Conservation (phyloP, 306 rosid genomes). For the Malus asiatica region DNA sequence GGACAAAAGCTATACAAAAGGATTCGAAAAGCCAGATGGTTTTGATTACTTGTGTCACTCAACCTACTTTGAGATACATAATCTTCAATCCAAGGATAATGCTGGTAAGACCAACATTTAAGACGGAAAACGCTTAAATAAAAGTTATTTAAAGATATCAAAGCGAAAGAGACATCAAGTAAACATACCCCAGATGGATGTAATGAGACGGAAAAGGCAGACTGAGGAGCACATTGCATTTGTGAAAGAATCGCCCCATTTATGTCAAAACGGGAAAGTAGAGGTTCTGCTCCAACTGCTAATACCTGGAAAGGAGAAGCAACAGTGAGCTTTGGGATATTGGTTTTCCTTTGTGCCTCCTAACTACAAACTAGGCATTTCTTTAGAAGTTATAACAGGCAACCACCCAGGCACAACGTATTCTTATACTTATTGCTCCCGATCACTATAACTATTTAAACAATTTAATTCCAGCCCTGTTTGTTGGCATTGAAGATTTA, state of each 20-base stretch:
- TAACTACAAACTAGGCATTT: not conserved
- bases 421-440: not conserved
- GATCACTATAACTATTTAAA: not conserved
- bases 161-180: not conserved
- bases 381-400: not conserved
- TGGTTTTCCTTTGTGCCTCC: not conserved
- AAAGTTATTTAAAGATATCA: not conserved
- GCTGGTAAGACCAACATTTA: not conserved
- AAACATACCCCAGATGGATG: conserved; percentile 73
- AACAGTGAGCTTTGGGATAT: not conserved
- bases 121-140: not conserved
- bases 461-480: not conserved
- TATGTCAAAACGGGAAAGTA: conserved; percentile 65
- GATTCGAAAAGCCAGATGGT: not conserved
- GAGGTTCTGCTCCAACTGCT: conserved; percentile 82
- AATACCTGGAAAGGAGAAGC: conserved; percentile 44
- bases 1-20: not conserved
- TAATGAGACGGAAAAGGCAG: conserved; percentile 68
- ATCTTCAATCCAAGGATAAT: not conserved
- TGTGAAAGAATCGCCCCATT: conserved; percentile 75
- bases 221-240: conserved; percentile 80
- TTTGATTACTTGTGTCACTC: not conserved
- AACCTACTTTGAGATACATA: not conserved
- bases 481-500: not conserved
- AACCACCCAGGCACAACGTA: not conserved